Evolutionary conservation across 495 filamentous ascomycete genomes (phyloP).

Genomic region (Talaromyces trachyspermus): DNA sequence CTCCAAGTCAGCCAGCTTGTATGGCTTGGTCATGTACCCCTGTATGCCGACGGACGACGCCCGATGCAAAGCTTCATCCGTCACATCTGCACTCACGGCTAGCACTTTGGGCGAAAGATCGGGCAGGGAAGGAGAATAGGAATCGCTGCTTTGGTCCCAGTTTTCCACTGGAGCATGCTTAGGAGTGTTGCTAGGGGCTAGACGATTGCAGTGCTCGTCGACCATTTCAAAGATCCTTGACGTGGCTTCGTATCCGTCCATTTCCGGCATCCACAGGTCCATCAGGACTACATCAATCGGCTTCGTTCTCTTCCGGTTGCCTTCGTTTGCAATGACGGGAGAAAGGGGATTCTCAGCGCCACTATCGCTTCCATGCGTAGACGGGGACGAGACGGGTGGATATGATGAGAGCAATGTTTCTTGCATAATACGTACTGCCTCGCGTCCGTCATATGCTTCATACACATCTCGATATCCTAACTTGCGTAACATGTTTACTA

Average conservation of each 20-base stretch:
- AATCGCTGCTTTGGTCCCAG: conserved; percentile 31
- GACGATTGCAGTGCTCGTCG: conserved; percentile 23
- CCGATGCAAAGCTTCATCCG: conserved; percentile 54
- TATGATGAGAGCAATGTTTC: conserved; percentile 25
- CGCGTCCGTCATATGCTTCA: conserved; percentile 65
- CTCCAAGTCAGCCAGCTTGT: conserved; percentile 65
- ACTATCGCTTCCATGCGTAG: conserved; percentile 2
- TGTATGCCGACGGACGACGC: conserved; percentile 64
- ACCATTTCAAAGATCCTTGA: conserved; percentile 53
- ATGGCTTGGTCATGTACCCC: conserved; percentile 75
- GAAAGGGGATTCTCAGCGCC: not conserved
- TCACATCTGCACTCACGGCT: conserved; percentile 73
- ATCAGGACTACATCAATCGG: conserved; percentile 64
- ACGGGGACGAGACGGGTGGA: conserved; percentile 6
- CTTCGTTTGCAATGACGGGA: not conserved
- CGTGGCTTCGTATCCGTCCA: conserved; percentile 76
- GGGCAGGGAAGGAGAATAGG: not conserved
- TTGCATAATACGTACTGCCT: conserved; percentile 62
- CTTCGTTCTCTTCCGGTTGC: conserved; percentile 21
- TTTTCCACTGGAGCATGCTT: conserved; percentile 9
- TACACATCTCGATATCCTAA: conserved; percentile 60
- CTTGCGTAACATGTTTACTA: conserved; percentile 62
- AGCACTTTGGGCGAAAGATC: conserved; percentile 43
- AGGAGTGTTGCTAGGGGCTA: not conserved
- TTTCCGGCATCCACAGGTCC: conserved; percentile 83